Base-by-base conservation (phyloP, 1,139 yeast genomes). In the Blastobotrys malaysiensis region DNA sequence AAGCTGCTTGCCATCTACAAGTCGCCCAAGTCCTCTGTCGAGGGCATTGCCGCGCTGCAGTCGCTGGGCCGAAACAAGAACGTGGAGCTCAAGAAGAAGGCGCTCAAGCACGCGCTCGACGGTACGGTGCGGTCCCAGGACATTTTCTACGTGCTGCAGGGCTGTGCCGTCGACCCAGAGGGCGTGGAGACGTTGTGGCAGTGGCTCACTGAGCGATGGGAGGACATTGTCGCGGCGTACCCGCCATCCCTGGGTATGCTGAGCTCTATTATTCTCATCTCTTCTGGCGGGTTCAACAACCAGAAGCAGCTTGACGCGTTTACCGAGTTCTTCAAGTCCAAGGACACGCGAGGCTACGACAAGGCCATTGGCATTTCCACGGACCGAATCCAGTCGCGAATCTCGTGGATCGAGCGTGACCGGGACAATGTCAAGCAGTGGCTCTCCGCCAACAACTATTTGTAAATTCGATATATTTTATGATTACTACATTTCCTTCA, bases 171-270 rank as follows among this genome's bases (percentile, higher is more conserved):
- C 16, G 83, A 82, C 65, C 76, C 73, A 55, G 77, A 74, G 48
- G 96, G 96, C 73, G 76, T 82, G 58, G 77, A 78, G 61, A 79
- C 81, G 18, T 72, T 84, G 61, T 91, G 93, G 90, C 59, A 67
- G n/a, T 91, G 97, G 96, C 68, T 85, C 62, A 79, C 80, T 60
- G 64, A 60, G n/a, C 84, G 90, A 69, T 90, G 95, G 91, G 88
- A 81, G 56, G 77, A 72, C 49, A 69, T 91, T 59, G 72, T 73
- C 61, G 77, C 80, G 67, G 74, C 78, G 63, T 79, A 88, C 68
- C 96, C 97, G 50, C 89, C 95, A n/a, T 85, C 88, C 26, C 78
- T 86, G 59, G 78, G 89, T 20, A 81, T 90, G 84, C 77, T 91
- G 61, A 86, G 93, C 46, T 76, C 85, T 16, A 83, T 91, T 55